A percentile compares a stretch with the other conserved stretches of the same genome.
Evolutionary conservation across 495 filamentous ascomycete species (phyloP).

Genomic region (Penicillium parvum): DNA sequence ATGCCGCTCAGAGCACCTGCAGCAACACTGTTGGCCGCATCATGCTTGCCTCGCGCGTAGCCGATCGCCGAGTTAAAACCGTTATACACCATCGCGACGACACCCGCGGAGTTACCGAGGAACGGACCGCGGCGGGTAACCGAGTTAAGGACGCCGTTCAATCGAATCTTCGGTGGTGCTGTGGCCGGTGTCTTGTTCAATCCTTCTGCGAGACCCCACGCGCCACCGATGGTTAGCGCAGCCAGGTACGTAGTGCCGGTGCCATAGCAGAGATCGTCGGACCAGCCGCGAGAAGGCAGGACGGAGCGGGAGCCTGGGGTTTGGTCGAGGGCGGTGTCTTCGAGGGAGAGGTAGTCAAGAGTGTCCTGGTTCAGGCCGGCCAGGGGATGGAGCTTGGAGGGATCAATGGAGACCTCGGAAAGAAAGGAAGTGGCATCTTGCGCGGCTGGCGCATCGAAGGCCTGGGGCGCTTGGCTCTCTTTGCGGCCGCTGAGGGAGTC

Average conservation of each 20-base stretch:
- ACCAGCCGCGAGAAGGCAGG: conserved; percentile 92
- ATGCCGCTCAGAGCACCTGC: conserved; percentile 85
- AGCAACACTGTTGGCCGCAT: conserved; percentile 78
- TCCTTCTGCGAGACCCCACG: conserved; percentile 88
- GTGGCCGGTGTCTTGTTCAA: conserved; percentile 63
- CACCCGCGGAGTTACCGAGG: conserved; percentile 89
- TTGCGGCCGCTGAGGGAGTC: conserved; percentile 82
- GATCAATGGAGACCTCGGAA: conserved; percentile 66
- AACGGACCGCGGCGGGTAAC: conserved; percentile 93
- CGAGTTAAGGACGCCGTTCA: conserved; percentile 91
- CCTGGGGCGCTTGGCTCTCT: conserved; percentile 53
- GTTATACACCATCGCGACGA: conserved; percentile 93
- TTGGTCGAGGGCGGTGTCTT: conserved; percentile 83
- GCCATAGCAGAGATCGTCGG: conserved; percentile 96
- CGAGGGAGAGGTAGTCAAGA: conserved; percentile 88
- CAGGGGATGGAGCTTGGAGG: conserved; percentile 84
- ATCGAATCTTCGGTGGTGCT: conserved; percentile 80
- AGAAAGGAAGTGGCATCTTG: conserved; percentile 84
- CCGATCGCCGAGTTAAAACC: conserved; percentile 89
- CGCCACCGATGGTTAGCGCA: conserved; percentile 79
- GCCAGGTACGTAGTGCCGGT: conserved; percentile 89
- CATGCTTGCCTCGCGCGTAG: conserved; percentile 81
- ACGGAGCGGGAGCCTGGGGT: conserved; percentile 82
- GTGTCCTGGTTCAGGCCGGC: conserved; percentile 88
- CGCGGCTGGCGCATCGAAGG: conserved; percentile 64